Conservation (phyloP, 768 basidiomycete species). For the Lyophyllum decastes region DNA sequence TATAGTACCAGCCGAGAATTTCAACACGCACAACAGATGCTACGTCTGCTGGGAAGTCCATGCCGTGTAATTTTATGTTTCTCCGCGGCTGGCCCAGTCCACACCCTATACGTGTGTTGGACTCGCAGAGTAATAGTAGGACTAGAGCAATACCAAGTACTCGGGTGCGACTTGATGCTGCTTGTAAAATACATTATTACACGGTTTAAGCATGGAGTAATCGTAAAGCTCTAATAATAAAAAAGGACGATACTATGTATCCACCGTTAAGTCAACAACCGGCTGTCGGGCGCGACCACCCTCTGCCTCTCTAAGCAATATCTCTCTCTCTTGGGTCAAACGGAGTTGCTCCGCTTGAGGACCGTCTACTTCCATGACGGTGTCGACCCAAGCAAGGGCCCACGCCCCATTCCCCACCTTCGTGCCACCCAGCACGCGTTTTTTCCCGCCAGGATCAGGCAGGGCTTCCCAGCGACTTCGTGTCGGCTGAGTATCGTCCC, state of each 20-base stretch:
- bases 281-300: background rate
- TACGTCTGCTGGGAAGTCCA: too few relatives aligned
- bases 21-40: too few relatives aligned
- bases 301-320: background rate
- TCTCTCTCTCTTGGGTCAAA: background rate
- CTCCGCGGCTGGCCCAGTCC: too few relatives aligned
- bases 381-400: conserved; percentile 81
- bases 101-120: too few relatives aligned
- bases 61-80: too few relatives aligned
- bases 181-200: background rate
- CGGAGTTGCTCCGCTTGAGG: background rate
- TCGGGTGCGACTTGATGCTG: too few relatives aligned
- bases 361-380: conserved; percentile 39
- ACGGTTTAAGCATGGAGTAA: background rate
- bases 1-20: too few relatives aligned
- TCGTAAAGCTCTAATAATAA: background rate
- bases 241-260: background rate
- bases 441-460: conserved; percentile 43
- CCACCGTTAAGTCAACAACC: background rate
- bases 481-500: conserved; percentile 77
- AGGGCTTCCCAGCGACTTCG: conserved; percentile 59
- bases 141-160: too few relatives aligned
- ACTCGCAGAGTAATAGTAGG: too few relatives aligned
- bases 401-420: conserved; percentile 80
- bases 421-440: conserved; percentile 62